These are phyloP conservation scores for Suhomyces atakaporum DNA, from an alignment of 1,139 yeast genomes.

Conservation along the genomic window DNA sequence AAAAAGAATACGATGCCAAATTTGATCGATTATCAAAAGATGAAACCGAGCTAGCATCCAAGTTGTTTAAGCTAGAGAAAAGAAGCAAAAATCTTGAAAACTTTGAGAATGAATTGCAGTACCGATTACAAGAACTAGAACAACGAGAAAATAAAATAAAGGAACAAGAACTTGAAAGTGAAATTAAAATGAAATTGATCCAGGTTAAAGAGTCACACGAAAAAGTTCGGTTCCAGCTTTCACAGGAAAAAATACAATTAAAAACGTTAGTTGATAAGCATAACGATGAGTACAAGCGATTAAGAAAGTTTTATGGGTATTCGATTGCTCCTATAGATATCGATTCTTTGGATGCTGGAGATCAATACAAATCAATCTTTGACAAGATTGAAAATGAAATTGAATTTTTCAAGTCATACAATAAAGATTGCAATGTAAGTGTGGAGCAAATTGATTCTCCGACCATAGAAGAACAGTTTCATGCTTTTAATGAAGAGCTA, in stretches of 20 bases:
- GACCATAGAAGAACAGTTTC: slow-evolving; percentile 10
- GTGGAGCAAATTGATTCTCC: slow-evolving; percentile 6
- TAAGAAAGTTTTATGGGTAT: slow-evolving; percentile 10
- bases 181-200: slow-evolving; percentile 9
- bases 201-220: slow-evolving; percentile 16
- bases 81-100: slow-evolving; percentile 8
- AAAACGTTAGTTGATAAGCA: slow-evolving; percentile 13
- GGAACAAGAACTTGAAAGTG: slow-evolving; percentile 3
- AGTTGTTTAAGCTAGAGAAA: slow-evolving; percentile 4
- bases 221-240: slow-evolving; percentile 9
- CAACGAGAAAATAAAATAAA: slow-evolving; percentile 11
- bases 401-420: slow-evolving; percentile 6
- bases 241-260: slow-evolving; percentile 15
- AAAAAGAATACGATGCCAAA: slow-evolving; percentile 1
- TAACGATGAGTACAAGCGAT: slow-evolving; percentile 12
- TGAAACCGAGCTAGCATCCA: slow-evolving; percentile 1
- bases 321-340: slow-evolving; percentile 7
- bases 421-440: slow-evolving; percentile 4
- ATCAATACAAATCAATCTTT: slow-evolving; percentile 10
- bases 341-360: neutral
- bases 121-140: slow-evolving; percentile 8
- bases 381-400: slow-evolving; percentile 16
- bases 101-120: slow-evolving; percentile 11
- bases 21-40: slow-evolving; percentile 2
- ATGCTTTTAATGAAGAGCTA: slow-evolving; percentile 12